Percentiles rank a stretch among this genome's conserved stretches.
These are phyloP conservation scores for Mycena olivaceomarginata DNA, from an alignment of 768 basidiomycete species.

Conservation along the genomic window DNA sequence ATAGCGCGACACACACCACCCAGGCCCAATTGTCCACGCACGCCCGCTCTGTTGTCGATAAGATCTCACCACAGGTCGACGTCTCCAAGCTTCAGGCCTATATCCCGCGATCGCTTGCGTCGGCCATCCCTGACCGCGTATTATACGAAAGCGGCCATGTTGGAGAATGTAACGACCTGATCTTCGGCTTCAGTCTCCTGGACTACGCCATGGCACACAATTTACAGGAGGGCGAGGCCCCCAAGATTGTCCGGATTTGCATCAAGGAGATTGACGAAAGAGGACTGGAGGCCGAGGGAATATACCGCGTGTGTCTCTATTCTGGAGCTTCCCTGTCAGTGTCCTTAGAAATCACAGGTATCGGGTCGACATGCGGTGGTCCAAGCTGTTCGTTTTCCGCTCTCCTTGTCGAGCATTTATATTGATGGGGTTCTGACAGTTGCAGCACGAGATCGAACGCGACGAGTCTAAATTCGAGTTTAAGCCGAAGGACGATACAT, in stretches of 20 bases:
- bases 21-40: conserved; percentile 85
- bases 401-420: background rate
- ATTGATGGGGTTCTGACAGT: conserved; percentile 59
- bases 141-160: conserved; percentile 88
- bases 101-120: conserved; percentile 78
- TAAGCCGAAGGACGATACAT: conserved; percentile 86
- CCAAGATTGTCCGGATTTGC: conserved; percentile 88
- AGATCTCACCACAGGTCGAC: conserved; percentile 85
- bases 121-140: conserved; percentile 81
- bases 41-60: conserved; percentile 75
- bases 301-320: conserved; percentile 77
- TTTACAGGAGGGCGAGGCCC: conserved; percentile 82
- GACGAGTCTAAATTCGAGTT: conserved; percentile 88
- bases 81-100: conserved; percentile 71
- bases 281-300: conserved; percentile 87
- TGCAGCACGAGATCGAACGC: conserved; percentile 91
- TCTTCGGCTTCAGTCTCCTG: conserved; percentile 91
- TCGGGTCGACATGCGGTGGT: conserved; percentile 91
- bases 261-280: conserved; percentile 89
- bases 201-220: conserved; percentile 92
- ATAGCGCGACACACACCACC: conserved; percentile 85
- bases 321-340: conserved; percentile 21
- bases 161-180: conserved; percentile 91
- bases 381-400: conserved; percentile 75
- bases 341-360: conserved; percentile 65